Percentiles rank a stretch among this genome's conserved stretches.
Conservation (phyloP, 2,329 filamentous ascomycete genomes). For the Aotearoamyces nothofagi region DNA sequence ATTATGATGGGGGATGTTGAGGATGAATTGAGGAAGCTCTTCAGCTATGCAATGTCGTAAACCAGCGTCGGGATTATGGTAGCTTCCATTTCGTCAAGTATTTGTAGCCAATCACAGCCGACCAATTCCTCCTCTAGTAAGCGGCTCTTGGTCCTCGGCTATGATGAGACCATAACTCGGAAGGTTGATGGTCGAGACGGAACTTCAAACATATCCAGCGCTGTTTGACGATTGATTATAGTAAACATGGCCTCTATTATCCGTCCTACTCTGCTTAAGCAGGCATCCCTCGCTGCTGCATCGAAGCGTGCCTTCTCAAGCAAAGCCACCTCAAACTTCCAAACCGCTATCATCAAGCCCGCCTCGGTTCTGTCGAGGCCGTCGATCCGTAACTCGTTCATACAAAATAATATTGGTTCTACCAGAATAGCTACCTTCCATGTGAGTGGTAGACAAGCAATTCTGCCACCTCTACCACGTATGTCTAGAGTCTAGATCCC, state of each 20-base stretch:
- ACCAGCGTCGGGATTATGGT: conserved; percentile 1
- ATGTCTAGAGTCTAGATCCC: conserved; percentile 24
- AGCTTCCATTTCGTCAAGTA: conserved; percentile 2
- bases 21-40: conserved; percentile 12
- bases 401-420: conserved; percentile 23
- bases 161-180: no score
- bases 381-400: conserved; percentile 19
- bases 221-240: no score
- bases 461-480: conserved; percentile 80
- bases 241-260: conserved; percentile 35
- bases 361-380: conserved; percentile 13
- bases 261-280: conserved; percentile 31
- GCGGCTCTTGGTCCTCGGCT: not conserved
- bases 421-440: conserved; percentile 67
- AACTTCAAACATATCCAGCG: no score
- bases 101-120: conserved; percentile 4
- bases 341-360: conserved; percentile 18
- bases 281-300: conserved; percentile 25
- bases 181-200: no score
- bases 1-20: conserved; percentile 10
- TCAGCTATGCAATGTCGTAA: conserved; percentile 1
- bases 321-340: conserved; percentile 18
- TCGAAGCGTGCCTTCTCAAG: conserved; percentile 28
- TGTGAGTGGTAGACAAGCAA: conserved; percentile 57
- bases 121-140: conserved; percentile 6